Percentiles rank a stretch among this genome's conserved stretches.
phyloP scores from a whole-genome alignment of 768 basidiomycete species.

The Obba rivulosa region DNA sequence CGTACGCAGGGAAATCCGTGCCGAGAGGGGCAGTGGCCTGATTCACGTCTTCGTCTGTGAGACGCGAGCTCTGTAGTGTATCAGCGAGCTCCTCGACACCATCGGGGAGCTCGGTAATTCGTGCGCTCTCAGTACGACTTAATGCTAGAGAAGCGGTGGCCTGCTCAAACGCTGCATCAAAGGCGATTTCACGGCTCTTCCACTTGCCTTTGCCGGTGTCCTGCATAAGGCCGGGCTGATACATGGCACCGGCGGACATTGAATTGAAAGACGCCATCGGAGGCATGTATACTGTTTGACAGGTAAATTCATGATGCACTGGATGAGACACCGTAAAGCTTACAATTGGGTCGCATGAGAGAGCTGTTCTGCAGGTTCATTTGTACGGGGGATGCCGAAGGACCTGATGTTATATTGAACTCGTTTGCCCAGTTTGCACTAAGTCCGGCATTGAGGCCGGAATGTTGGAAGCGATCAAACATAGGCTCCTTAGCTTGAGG shows the following conservation, averaged over 20 bases:
- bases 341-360: conserved; percentile 33
- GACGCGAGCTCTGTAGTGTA: conserved; percentile 24
- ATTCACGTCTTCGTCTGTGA: too few species aligned
- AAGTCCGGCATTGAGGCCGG: conserved; percentile 10
- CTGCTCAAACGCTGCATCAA: conserved; percentile 81
- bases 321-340: conserved; percentile 12
- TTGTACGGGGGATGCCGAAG: conserved; percentile 12
- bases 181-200: conserved; percentile 71
- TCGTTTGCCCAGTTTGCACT: conserved; percentile 47
- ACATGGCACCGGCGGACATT: background rate
- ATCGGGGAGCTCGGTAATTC: conserved; percentile 45
- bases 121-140: conserved; percentile 36
- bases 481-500: conserved; percentile 1
- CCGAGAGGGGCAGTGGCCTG: background rate
- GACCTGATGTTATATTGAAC: conserved; percentile 32
- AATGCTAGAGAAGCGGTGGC: conserved; percentile 47
- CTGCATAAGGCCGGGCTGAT: conserved; percentile 3
- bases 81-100: conserved; percentile 34
- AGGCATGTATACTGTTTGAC: conserved; percentile 13
- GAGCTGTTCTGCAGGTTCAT: conserved; percentile 17
- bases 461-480: conserved; percentile 24
- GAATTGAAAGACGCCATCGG: background rate
- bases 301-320: background rate
- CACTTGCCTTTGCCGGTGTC: conserved; percentile 63
- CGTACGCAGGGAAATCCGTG: conserved; percentile 52